Conservation (phyloP, 2,329 filamentous ascomycete genomes). For the Paraphaeosphaeria minitans region DNA sequence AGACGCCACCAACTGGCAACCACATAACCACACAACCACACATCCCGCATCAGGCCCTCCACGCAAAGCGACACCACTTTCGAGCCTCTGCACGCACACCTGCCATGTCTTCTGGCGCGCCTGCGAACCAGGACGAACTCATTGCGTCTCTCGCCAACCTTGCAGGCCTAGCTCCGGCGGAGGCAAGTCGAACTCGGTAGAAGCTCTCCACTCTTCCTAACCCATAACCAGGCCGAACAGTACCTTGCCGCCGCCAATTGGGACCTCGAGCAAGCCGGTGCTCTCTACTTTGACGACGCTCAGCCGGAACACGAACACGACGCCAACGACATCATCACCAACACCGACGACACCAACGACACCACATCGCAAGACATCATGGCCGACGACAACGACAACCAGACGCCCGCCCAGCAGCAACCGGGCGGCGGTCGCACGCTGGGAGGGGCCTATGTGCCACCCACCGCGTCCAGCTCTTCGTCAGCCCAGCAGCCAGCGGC, state of each 20-base stretch:
- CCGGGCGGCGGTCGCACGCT: conserved; percentile 46
- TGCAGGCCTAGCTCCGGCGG: conserved; percentile 40
- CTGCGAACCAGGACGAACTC: conserved; percentile 39
- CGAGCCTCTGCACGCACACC: neutral
- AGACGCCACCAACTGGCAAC: neutral
- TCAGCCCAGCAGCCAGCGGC: conserved; percentile 32
- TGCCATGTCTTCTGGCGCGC: conserved; percentile 41
- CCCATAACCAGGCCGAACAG: conserved; percentile 48
- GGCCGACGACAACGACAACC: conserved; percentile 38
- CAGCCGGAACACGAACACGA: conserved; percentile 25
- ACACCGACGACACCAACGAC: conserved; percentile 28
- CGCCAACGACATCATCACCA: conserved; percentile 39
- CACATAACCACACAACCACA: no score
- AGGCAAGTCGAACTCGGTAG: conserved; percentile 40
- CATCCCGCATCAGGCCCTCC: neutral
- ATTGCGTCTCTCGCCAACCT: conserved; percentile 44
- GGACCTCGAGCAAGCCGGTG: conserved; percentile 52
- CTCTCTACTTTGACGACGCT: conserved; percentile 51
- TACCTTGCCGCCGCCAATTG: conserved; percentile 52
- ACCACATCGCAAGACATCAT: conserved; percentile 29
- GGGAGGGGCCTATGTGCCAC: conserved; percentile 42
- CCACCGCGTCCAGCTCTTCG: conserved; percentile 30
- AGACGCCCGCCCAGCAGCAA: conserved; percentile 26
- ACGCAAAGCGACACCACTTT: neutral
- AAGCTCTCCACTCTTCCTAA: conserved; percentile 35